Conservation (phyloP, 805 yeast species). For the Candida yuanshanica region DNA sequence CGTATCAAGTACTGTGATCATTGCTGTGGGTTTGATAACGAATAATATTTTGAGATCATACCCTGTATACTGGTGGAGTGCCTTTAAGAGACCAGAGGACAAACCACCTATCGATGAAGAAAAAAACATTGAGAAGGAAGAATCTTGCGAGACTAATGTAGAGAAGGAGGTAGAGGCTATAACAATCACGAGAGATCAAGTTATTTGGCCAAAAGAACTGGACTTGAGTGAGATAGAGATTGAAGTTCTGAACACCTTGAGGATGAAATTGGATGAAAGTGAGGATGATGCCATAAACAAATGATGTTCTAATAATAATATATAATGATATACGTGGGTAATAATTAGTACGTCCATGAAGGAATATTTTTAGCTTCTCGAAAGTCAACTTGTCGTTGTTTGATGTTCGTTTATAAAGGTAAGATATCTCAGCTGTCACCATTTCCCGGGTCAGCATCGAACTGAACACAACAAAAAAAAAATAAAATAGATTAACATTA, state of each 20-base stretch:
- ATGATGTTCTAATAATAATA: too few species aligned
- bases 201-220: conserved; percentile 2
- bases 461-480: too few species aligned
- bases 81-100: conserved; percentile 7
- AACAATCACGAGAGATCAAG: conserved; percentile 1
- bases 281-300: not conserved
- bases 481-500: too few species aligned
- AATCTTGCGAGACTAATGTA: not conserved
- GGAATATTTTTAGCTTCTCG: too few species aligned
- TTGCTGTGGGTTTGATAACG: conserved; percentile 44
- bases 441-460: too few species aligned
- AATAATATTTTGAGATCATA: conserved; percentile 49
- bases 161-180: not conserved
- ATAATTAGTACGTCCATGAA: too few species aligned
- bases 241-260: conserved; percentile 1
- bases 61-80: conserved; percentile 57
- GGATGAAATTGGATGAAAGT: conserved; percentile 4
- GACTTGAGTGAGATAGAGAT: conserved; percentile 6
- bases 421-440: too few species aligned
- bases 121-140: not conserved
- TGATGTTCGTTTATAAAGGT: too few species aligned
- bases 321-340: too few species aligned
- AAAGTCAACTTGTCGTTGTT: too few species aligned
- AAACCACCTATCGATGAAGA: conserved; percentile 4
- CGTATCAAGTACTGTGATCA: conserved; percentile 41